Evolutionary conservation across 2,329 filamentous ascomycete genomes (phyloP).

Genomic region (Penicillium sp.): DNA sequence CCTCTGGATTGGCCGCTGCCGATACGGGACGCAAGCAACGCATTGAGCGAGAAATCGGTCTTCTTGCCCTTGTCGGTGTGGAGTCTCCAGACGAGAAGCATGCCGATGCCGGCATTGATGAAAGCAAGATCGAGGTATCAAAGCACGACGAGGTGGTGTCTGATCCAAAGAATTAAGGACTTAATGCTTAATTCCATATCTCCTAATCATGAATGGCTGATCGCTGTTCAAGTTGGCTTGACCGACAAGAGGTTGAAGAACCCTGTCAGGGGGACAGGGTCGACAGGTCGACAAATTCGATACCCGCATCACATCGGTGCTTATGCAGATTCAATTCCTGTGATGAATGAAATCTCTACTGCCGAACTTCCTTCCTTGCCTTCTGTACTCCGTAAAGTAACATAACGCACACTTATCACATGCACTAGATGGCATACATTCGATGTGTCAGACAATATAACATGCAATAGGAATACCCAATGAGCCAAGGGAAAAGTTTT

Average conservation of each 20-base stretch:
- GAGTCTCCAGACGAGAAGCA: constrained; percentile 18
- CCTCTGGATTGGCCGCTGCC: constrained; percentile 30
- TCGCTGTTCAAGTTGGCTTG: neutral
- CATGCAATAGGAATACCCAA: neutral
- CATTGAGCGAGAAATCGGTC: constrained; percentile 33
- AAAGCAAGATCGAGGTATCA: constrained; percentile 1
- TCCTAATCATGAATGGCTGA: neutral
- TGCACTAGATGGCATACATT: neutral
- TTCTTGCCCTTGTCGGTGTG: constrained; percentile 30
- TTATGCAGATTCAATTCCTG: neutral
- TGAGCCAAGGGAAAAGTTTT: neutral
- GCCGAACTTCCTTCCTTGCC: neutral
- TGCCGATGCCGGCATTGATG: neutral
- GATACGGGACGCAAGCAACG: constrained; percentile 27
- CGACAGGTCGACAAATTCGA: neutral
- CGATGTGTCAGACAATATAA: neutral
- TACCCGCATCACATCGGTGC: neutral
- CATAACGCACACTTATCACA: constrained; percentile 3
- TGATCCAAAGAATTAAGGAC: neutral
- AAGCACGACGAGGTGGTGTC: constrained; percentile 11
- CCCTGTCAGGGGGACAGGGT: neutral
- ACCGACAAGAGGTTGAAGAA: neutral
- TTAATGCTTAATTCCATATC: neutral
- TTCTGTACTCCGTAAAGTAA: too few species aligned
- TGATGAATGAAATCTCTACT: neutral